A percentile compares a stretch with the other conserved stretches of the same genome.
Conservation (phyloP, 164 flowering plant species). For the Euptelea pleiosperma region DNA sequence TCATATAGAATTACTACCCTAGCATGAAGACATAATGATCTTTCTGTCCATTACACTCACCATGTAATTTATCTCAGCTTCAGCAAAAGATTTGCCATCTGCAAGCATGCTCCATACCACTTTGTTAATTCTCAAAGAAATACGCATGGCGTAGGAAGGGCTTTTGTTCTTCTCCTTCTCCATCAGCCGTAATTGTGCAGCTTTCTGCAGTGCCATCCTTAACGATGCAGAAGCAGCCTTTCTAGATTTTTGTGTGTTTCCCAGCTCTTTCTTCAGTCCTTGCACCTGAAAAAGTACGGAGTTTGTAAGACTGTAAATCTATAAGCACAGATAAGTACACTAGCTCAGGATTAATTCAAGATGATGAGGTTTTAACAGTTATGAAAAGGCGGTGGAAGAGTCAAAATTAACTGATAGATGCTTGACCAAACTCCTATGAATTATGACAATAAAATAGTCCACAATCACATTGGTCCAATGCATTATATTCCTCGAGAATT, state of each 20-base stretch:
- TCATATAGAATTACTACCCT: not conserved
- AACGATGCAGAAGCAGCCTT: slow-evolving; percentile 79
- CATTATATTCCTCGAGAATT: not conserved
- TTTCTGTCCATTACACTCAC: slow-evolving; percentile 39
- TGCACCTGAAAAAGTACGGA: slow-evolving; percentile 52
- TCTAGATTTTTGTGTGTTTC: slow-evolving; percentile 59
- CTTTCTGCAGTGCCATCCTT: slow-evolving; percentile 84
- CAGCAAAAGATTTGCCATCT: slow-evolving; percentile 98
- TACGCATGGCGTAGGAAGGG: slow-evolving; percentile 98
- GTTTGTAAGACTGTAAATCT: slow-evolving; percentile 6
- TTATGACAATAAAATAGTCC: not conserved
- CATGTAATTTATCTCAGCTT: slow-evolving; percentile 96
- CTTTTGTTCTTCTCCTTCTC: slow-evolving; percentile 98
- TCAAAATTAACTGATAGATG: slow-evolving; percentile 2
- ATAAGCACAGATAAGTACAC: not conserved
- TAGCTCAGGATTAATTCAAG: slow-evolving; percentile 1
- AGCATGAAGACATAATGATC: not conserved
- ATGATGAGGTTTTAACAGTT: too few relatives aligned
- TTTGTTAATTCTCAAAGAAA: slow-evolving; percentile 85
- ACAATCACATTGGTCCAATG: too few relatives aligned
- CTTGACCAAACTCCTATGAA: slow-evolving; percentile 4
- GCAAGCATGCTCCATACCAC: slow-evolving; percentile 97
- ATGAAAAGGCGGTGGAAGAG: not conserved
- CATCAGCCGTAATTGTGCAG: slow-evolving; percentile 87
- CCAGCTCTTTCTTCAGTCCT: slow-evolving; percentile 71